Evolutionary conservation across 148 eudicot species (phyloP).

Genomic region (Rhododendron griersonianum): DNA sequence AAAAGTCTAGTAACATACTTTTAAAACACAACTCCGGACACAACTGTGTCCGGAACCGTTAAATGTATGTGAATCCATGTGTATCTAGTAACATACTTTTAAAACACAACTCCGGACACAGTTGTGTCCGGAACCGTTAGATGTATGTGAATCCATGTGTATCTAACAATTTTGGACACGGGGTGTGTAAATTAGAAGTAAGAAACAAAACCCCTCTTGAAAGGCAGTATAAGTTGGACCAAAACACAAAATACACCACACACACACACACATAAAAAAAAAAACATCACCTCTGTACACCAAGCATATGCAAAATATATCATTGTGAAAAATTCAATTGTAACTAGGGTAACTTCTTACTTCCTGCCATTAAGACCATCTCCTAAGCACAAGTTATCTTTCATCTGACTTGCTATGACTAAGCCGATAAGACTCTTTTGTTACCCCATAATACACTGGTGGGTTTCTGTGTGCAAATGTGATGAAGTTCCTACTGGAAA

Average conservation of each 20-base stretch:
- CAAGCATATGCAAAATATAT: neutral
- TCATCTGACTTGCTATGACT: neutral
- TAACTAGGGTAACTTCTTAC: neutral
- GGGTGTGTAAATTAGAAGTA: neutral
- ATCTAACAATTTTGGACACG: too few relatives aligned
- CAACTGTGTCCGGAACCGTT: too few relatives aligned
- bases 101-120: too few relatives aligned
- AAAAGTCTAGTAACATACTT: too few relatives aligned
- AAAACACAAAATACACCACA: neutral
- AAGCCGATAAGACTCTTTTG: slow-evolving; percentile 10
- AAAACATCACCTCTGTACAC: neutral
- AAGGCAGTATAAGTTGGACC: neutral
- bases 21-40: too few relatives aligned
- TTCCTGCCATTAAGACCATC: neutral
- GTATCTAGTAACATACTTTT: too few relatives aligned
- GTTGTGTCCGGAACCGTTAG: too few relatives aligned
- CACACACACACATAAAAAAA: neutral
- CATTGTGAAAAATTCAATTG: neutral
- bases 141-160: too few relatives aligned
- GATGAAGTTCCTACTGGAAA: slow-evolving; percentile 12
- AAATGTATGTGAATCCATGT: too few relatives aligned
- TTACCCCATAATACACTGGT: slow-evolving; percentile 11
- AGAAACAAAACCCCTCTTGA: neutral
- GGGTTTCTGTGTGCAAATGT: slow-evolving; percentile 11
- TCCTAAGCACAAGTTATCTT: neutral